These are phyloP conservation scores for Rhazya stricta DNA, from an alignment of 257 asterid genomes.

Conservation along the genomic window DNA sequence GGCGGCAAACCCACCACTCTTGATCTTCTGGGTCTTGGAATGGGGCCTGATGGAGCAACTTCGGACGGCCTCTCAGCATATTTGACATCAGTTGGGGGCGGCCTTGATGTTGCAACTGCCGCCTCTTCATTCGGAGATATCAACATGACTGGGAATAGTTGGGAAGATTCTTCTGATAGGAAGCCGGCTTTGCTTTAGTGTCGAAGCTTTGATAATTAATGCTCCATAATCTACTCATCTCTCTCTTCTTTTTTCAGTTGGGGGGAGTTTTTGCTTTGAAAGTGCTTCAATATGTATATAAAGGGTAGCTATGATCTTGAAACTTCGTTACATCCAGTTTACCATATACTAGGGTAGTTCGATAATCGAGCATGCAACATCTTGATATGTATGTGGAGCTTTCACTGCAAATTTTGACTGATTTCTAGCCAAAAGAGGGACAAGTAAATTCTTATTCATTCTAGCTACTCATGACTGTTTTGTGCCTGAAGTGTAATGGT, in stretches of 20 bases:
- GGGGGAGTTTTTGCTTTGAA: conserved; percentile 7
- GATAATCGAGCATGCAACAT: background rate
- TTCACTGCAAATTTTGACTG: background rate
- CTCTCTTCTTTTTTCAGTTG: conserved; percentile 6
- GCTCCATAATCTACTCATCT: background rate
- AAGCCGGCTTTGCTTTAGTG: conserved; percentile 55
- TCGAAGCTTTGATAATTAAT: background rate
- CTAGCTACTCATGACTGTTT: too few species aligned
- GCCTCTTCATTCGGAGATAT: conserved; percentile 25
- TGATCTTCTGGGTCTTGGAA: conserved; percentile 80
- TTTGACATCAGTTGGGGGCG: conserved; percentile 39
- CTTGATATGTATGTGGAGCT: background rate
- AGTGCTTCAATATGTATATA: background rate
- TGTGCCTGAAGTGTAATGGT: too few species aligned
- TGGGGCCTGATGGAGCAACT: conserved; percentile 33
- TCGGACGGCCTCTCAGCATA: conserved; percentile 44
- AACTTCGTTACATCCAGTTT: background rate
- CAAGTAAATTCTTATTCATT: too few species aligned
- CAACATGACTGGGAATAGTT: conserved; percentile 28
- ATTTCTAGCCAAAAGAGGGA: background rate
- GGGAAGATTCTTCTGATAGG: conserved; percentile 56
- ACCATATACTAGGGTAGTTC: background rate
- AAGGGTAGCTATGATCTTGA: background rate
- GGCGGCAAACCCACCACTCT: conserved; percentile 57
- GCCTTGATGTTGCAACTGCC: conserved; percentile 22